These are phyloP conservation scores for Verbena officinalis DNA, from an alignment of 257 asterid species.

Conservation along the genomic window DNA sequence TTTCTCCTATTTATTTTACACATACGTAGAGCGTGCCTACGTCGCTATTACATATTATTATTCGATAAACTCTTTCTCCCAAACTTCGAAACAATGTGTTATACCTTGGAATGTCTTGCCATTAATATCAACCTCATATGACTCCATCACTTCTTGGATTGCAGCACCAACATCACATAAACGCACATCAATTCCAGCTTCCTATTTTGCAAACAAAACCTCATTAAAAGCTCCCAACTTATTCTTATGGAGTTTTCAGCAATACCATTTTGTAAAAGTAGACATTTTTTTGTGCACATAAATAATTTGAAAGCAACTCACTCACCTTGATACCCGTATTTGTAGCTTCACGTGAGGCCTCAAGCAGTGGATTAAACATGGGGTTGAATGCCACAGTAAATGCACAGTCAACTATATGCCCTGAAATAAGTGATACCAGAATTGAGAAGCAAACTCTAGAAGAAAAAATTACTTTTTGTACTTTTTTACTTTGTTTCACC, in stretches of 20 bases:
- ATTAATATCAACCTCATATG: slow-evolving; percentile 96
- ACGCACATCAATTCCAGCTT: slow-evolving; percentile 97
- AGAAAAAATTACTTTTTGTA: too few relatives aligned
- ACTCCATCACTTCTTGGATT: slow-evolving; percentile 99
- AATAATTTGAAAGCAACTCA: slow-evolving; percentile 22
- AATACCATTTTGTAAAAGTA: slow-evolving; percentile 7
- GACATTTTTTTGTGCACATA: background rate
- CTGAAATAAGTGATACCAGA: slow-evolving; percentile 42
- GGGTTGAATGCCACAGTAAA: slow-evolving; percentile 97
- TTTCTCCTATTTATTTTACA: too few relatives aligned
- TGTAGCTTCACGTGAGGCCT: slow-evolving; percentile 98
- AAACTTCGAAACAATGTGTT: too few relatives aligned
- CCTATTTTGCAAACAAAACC: slow-evolving; percentile 49
- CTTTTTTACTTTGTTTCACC: too few relatives aligned
- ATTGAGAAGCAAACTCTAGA: slow-evolving; percentile 13
- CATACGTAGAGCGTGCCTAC: too few relatives aligned
- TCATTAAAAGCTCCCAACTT: slow-evolving; percentile 20
- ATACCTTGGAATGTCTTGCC: slow-evolving; percentile 94
- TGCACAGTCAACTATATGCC: slow-evolving; percentile 95
- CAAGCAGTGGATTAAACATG: slow-evolving; percentile 90
- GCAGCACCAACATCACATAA: slow-evolving; percentile 96
- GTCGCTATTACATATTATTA: too few relatives aligned
- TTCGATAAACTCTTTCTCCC: too few relatives aligned
- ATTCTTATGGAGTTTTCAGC: slow-evolving; percentile 3
- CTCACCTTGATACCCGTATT: slow-evolving; percentile 91